A percentile compares a stretch with the other conserved stretches of the same genome.
These are phyloP conservation scores for Suhomyces wounanorum DNA, from an alignment of 1,139 yeast genomes.

Conservation along the genomic window DNA sequence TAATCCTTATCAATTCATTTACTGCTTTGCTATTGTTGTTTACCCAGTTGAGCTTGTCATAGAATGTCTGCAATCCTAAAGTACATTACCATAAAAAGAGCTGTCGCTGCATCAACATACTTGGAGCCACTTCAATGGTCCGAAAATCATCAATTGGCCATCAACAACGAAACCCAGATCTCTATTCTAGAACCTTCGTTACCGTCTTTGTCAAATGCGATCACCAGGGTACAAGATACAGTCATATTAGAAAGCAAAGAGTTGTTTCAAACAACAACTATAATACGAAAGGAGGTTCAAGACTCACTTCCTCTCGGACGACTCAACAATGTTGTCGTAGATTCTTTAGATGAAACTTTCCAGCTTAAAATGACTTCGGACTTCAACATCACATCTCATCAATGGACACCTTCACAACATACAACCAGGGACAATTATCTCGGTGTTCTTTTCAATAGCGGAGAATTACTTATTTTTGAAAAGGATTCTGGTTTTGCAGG, in stretches of 20 bases:
- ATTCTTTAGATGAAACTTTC: constrained; percentile 33
- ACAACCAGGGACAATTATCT: constrained; percentile 32
- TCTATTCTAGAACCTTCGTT: constrained; percentile 42
- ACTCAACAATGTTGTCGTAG: constrained; percentile 29
- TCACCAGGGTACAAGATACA: constrained; percentile 17
- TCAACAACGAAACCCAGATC: constrained; percentile 38
- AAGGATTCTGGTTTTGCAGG: constrained; percentile 27
- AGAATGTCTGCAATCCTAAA: constrained; percentile 4
- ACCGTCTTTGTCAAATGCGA: constrained; percentile 36
- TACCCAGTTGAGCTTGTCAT: not conserved
- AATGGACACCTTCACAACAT: constrained; percentile 35
- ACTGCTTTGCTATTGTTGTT: not conserved
- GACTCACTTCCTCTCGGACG: constrained; percentile 34
- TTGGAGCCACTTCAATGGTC: constrained; percentile 42
- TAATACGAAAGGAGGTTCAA: constrained; percentile 33
- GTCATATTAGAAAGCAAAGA: constrained; percentile 30
- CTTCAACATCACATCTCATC: constrained; percentile 37
- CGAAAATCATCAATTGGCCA: constrained; percentile 39
- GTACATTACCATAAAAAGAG: constrained; percentile 23
- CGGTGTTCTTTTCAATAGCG: constrained; percentile 42
- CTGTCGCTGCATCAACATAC: constrained; percentile 24
- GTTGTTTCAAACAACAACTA: constrained; percentile 29
- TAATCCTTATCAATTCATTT: not conserved
- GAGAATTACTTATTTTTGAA: constrained; percentile 38
- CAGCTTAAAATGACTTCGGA: constrained; percentile 35